Base-by-base conservation (phyloP, 768 basidiomycete species). In the Hydnomerulius pinastri region DNA sequence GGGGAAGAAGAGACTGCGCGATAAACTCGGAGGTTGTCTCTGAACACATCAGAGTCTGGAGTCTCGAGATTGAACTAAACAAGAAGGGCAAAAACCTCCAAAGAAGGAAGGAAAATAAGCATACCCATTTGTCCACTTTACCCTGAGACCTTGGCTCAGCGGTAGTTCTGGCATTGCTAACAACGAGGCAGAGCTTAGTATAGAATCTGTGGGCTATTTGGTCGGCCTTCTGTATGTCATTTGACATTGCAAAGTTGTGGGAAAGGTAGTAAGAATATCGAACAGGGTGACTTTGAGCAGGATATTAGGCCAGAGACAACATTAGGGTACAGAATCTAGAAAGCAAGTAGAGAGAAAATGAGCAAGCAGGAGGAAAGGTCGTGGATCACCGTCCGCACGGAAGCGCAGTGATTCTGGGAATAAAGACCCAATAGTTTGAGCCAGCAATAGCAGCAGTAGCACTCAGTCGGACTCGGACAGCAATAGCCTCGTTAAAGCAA, bases 151-250 rank as follows among this genome's bases (percentile, higher is more conserved):
- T 67, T 1, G 67, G 65, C 56, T 79, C 81, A 43, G 68, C 66
- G 36, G 86, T 86, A n/a, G 83, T 75, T 52, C 90, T 76, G 12
- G 89, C 86, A 64, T 88, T 75, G 66, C 83, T 78, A 56, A 92
- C 77, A 58, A 89, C 79, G 62, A 86, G 83, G 65, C 81, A 82
- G 46, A 92, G 82, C 74, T 92, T 92, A 43, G 85, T 82, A 72
- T 89, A 91, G 70, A 90, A 83, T 67, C 85, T 83, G 69, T 85
- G 84, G 42, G 87, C 86, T 61, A 92, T 92, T 77, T 90, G 88
- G 77, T 92, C 89, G 58, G 89, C 86, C 76, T 83, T 90, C 64
- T 72, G 71, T 51, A 71, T 72, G 69, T 78, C 77, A 74, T 74
- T 76, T 60, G 76, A 77, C 76, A 77, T 77, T 67, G 76, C 70